Base-by-base conservation (phyloP, 2,329 filamentous ascomycete species). In the Cladobotryum mycophilum region DNA sequence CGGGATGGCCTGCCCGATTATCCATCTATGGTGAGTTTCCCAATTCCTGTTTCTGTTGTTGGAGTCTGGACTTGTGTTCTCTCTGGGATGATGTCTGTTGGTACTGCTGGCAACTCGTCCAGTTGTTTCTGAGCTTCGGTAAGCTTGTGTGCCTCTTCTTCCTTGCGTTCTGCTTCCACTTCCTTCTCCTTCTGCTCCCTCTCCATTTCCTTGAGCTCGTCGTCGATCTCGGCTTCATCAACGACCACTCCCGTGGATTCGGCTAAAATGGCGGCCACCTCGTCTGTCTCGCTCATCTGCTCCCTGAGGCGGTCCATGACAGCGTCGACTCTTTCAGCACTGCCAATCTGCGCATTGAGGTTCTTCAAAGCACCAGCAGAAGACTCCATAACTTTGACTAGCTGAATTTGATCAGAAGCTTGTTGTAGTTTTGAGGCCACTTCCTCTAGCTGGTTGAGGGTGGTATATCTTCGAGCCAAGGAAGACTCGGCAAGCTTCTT, bases 151-250 rank as follows among this genome's bases (percentile, higher is more conserved):
- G 69, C 73, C 50, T 75, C 69, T 48, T 61, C 41, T 70, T 71
- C 56, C 72, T 70, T 53, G 64, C 68, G 40, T 65, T 67, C 22
- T 71, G 75, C 36, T 67, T 71, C 70, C 53, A 74, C 71, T 51
- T 81, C 76, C 62, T 79, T 78, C 61, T 73, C 72, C 56, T 63
- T 69, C 58, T 82, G 79, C 56, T 81, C 75, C 34, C 65, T 72
- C 68, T 91, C 84, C 71, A 99, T 72, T 3, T 77, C 84, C 58
- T 87, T 86, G 43, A 97, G 76, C 71, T 96, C 92, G 53, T 92
- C 87, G 58, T 96, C 90, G 49, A 97, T 81, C 65, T 95, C 91
- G 17, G 64, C 77, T 62, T 96, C 91, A 65, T 96, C 89, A 33
- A 95, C 74, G 1, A 66, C 67, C 38, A 60, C 64, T 13, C 70